Percentiles rank a stretch among this genome's conserved stretches.
These are phyloP conservation scores for Staphylotrichum tortipilum DNA, from an alignment of 495 filamentous ascomycete genomes.

Conservation along the genomic window DNA sequence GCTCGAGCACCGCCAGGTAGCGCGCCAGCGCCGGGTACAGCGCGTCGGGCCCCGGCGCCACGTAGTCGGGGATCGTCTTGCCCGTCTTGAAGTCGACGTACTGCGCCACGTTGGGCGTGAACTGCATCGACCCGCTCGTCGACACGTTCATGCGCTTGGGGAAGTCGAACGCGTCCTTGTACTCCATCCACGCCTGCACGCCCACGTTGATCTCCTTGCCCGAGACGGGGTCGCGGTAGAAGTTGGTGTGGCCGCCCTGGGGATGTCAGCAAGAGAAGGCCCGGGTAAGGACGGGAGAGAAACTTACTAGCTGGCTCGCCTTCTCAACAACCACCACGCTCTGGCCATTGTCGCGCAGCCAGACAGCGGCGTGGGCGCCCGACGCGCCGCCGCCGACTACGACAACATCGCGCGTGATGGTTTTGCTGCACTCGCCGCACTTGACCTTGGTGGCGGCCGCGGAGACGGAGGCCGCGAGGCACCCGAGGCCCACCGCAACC, in stretches of 20 bases:
- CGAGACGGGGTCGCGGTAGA: conserved; percentile 26
- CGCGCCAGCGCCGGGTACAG: conserved; percentile 23
- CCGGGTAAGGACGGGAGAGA: too few relatives aligned
- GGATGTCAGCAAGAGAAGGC: neutral
- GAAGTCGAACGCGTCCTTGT: conserved; percentile 16
- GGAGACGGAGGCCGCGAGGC: neutral
- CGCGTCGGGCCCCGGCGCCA: conserved; percentile 2
- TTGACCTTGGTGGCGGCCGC: neutral
- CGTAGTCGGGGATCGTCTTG: conserved; percentile 9
- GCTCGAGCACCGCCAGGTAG: conserved; percentile 25
- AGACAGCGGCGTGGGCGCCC: conserved; percentile 39
- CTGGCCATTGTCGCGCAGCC: conserved; percentile 31
- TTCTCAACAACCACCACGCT: conserved; percentile 35
- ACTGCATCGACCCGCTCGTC: conserved; percentile 11
- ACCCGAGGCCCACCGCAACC: neutral
- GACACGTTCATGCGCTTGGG: conserved; percentile 29
- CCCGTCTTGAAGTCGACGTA: conserved; percentile 36
- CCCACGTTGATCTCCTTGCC: conserved; percentile 31
- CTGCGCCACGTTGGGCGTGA: conserved; percentile 10
- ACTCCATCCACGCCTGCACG: conserved; percentile 23
- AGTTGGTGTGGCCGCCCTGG: conserved; percentile 34
- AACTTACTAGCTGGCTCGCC: conserved; percentile 27
- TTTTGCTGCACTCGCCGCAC: neutral
- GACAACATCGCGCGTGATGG: conserved; percentile 18
- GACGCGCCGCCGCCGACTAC: conserved; percentile 39